These are phyloP conservation scores for Aspergillus ochraceus DNA, from an alignment of 2,329 filamentous ascomycete genomes.

Conservation along the genomic window DNA sequence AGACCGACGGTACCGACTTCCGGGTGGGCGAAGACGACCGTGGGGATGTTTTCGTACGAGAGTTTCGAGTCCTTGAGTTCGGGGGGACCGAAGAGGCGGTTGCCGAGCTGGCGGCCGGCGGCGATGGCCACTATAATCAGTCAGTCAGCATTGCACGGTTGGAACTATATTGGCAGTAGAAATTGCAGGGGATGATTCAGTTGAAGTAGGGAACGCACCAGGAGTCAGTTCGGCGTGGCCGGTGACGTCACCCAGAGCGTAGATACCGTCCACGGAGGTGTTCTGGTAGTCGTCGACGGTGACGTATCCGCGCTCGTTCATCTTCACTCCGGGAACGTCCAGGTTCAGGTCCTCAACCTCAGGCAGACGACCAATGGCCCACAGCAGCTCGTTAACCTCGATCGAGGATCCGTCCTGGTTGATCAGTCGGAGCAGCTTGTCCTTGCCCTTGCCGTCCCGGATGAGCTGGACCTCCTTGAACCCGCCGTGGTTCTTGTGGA, in stretches of 20 bases:
- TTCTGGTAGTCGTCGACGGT: slow-evolving; percentile 54
- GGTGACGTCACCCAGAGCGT: slow-evolving; percentile 53
- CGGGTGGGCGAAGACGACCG: slow-evolving; percentile 55
- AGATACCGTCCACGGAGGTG: slow-evolving; percentile 48
- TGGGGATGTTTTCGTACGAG: slow-evolving; percentile 53
- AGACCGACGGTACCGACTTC: slow-evolving; percentile 52
- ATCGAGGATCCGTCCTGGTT: slow-evolving; percentile 44
- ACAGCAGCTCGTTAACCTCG: slow-evolving; percentile 51
- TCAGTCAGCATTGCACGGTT: neutral
- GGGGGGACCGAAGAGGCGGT: slow-evolving; percentile 50
- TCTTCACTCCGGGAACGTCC: slow-evolving; percentile 44
- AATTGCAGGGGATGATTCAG: too few relatives aligned
- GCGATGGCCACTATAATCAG: slow-evolving; percentile 49
- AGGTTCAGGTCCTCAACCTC: slow-evolving; percentile 46
- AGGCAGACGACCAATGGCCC: slow-evolving; percentile 51
- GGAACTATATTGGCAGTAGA: neutral
- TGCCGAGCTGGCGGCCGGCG: slow-evolving; percentile 51
- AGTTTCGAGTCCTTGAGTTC: slow-evolving; percentile 46
- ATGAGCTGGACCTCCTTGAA: slow-evolving; percentile 51
- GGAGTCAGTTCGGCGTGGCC: slow-evolving; percentile 53
- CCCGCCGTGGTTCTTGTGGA: slow-evolving; percentile 48
- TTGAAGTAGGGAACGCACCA: slow-evolving; percentile 30
- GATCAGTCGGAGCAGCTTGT: slow-evolving; percentile 49
- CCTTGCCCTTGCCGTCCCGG: slow-evolving; percentile 46
- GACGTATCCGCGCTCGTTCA: slow-evolving; percentile 41